Conservation (phyloP, 2,329 filamentous ascomycete species). For the Cladosporium velox region DNA sequence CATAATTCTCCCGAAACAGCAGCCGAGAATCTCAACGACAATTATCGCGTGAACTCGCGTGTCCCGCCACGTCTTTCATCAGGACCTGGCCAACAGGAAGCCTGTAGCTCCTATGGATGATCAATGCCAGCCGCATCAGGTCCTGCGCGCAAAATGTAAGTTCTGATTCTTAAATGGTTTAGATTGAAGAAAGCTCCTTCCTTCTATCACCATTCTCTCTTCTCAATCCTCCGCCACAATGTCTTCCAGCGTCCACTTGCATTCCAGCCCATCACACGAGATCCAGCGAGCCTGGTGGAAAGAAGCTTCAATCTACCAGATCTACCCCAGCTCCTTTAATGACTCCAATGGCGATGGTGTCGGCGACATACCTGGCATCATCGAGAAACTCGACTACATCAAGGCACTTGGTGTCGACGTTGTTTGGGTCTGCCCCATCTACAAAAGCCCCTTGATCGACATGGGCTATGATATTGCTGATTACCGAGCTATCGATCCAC, state of each 20-base stretch:
- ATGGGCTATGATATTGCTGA: slow-evolving; percentile 70
- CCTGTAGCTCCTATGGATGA: neutral
- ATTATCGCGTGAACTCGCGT: neutral
- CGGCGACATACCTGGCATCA: slow-evolving; percentile 64
- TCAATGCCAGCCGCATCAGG: neutral
- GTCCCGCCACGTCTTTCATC: neutral
- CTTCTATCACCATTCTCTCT: neutral
- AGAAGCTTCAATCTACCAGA: slow-evolving; percentile 43
- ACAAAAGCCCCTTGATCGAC: slow-evolving; percentile 63
- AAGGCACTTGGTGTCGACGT: slow-evolving; percentile 60
- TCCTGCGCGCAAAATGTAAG: neutral
- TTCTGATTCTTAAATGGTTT: neutral
- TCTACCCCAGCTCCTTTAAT: slow-evolving; percentile 47
- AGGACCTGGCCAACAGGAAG: neutral
- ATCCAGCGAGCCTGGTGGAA: slow-evolving; percentile 39
- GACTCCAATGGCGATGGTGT: slow-evolving; percentile 59
- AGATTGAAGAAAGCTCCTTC: neutral
- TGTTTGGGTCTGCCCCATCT: slow-evolving; percentile 68
- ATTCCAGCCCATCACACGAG: neutral
- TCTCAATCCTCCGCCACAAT: neutral
- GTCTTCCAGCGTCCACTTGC: neutral
- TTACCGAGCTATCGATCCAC: slow-evolving; percentile 63
- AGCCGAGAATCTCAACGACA: slow-evolving; percentile 13
- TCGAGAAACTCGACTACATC: slow-evolving; percentile 62
- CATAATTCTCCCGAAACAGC: neutral